phyloP scores from a whole-genome alignment of 371 early-diverging fungal species.

The Apophysomyces sp. region DNA sequence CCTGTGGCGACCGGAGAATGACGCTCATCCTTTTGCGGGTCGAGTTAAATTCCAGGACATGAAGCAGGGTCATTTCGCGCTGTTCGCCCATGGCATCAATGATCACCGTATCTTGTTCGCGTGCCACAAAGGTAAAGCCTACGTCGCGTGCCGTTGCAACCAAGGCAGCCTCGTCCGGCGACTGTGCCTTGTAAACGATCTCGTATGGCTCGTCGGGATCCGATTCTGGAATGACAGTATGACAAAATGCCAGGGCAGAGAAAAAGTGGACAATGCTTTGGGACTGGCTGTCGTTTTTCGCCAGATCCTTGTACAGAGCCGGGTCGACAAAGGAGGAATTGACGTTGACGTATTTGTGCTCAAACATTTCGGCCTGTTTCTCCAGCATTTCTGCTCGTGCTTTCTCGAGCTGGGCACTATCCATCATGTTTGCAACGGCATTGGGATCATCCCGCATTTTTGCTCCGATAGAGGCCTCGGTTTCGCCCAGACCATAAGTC shows the following conservation, averaged over 20 bases:
- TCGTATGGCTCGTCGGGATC: conserved; percentile 43
- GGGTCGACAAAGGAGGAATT: conserved; percentile 50
- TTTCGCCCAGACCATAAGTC: conserved; percentile 69
- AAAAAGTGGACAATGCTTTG: conserved; percentile 63
- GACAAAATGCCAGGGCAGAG: conserved; percentile 79
- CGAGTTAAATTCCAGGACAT: conserved; percentile 87
- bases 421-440: conserved; percentile 24
- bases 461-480: conserved; percentile 44
- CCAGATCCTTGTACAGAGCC: conserved; percentile 39
- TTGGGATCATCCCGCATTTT: conserved; percentile 30
- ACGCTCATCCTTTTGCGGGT: conserved; percentile 89
- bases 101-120: conserved; percentile 65
- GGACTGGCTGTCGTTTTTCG: conserved; percentile 35
- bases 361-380: conserved; percentile 39
- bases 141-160: conserved; percentile 88
- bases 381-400: conserved; percentile 39
- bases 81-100: conserved; percentile 76
- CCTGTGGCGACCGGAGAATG: conserved; percentile 66
- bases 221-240: conserved; percentile 73
- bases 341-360: conserved; percentile 41
- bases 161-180: conserved; percentile 93
- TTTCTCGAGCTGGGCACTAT: conserved; percentile 27
- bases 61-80: conserved; percentile 61
- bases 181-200: conserved; percentile 88
- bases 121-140: conserved; percentile 83